Conservation (phyloP, 805 yeast genomes). For the Ogataea zsoltii region DNA sequence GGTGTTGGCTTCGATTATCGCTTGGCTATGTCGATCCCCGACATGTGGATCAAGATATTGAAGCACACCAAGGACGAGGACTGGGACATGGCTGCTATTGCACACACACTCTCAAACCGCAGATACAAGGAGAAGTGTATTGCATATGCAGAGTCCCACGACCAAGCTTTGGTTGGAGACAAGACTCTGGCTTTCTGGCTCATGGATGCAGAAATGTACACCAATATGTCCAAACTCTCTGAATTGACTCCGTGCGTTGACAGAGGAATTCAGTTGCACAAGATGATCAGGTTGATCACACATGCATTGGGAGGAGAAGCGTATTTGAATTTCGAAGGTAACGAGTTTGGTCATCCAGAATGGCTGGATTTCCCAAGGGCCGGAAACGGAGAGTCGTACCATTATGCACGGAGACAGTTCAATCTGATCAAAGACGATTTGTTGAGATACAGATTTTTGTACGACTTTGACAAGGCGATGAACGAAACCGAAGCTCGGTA, state of each 20-base stretch:
- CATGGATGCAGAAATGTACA: constrained; percentile 98
- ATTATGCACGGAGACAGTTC: constrained; percentile 94
- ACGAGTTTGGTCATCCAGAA: constrained; percentile 98
- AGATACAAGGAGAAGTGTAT: constrained; percentile 87
- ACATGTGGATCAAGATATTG: constrained; percentile 96
- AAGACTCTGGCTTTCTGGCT: constrained; percentile 96
- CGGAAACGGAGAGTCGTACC: constrained; percentile 86
- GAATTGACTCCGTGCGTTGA: constrained; percentile 78
- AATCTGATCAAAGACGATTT: constrained; percentile 78
- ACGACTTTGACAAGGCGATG: constrained; percentile 83
- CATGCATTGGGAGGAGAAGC: constrained; percentile 97
- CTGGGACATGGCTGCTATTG: constrained; percentile 86
- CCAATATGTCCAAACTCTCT: constrained; percentile 81
- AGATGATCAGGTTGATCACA: constrained; percentile 84
- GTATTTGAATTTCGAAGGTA: constrained; percentile 93
- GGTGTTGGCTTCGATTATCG: constrained; percentile 95
- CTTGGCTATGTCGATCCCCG: constrained; percentile 96
- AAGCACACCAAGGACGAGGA: constrained; percentile 84
- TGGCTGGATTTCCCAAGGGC: constrained; percentile 97
- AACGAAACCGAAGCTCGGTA: constrained; percentile 70
- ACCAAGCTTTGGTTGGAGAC: constrained; percentile 97
- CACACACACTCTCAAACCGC: constrained; percentile 81
- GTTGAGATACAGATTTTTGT: constrained; percentile 75
- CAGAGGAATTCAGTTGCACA: constrained; percentile 89
- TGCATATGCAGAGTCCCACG: constrained; percentile 93